Base-by-base conservation (phyloP, 768 basidiomycete genomes). In the Suillus occidentalis region DNA sequence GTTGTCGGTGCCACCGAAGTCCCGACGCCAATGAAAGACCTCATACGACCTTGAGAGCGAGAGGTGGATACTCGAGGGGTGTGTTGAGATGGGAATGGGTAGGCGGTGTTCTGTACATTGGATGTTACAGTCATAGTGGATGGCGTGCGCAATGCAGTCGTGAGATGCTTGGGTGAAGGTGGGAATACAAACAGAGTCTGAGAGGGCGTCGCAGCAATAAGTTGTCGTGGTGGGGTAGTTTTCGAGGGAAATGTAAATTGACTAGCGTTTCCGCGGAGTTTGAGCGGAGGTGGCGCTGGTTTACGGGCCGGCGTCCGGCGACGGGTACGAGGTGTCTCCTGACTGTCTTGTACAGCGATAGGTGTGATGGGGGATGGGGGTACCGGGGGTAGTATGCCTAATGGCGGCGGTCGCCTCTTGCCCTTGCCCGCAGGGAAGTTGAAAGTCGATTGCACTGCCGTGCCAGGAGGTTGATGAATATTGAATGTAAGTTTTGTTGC, bases 171-270 rank as follows among this genome's bases (percentile, higher is more conserved):
- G 76, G 85, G 91, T 6, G 92, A 94, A 39, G 92, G 91, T 1
- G 92, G 92, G 72, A 94, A 94, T 43, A 94, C 88, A 69, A 94
- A 94, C 55, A 94, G 81, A 0, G 92, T 94, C 73, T 94, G 93
- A 2, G 92, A 91, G 39, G 90, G 89, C 40, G 88, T 84, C 62
- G 71, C 72, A 31, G 76, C 68, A 37, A 72, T 67, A n/a, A 70
- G 65, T 62, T 71, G 71, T 61, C 72, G 75, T 25, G 62, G 65
- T 65, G 65, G 62, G 55, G 63, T 63, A 25, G 61, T 60, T 67
- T 76, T 67, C 36, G 69, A 63, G 63, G 70, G 76, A 31, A 76
- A 77, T 1, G 58, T 59, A 36, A 77, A 67, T 56, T 62, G 76
- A 43, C 70, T 76, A 7, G 66, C 60, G 39, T 73, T 67, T n/a